These are phyloP conservation scores for Beauveria pseudobassiana DNA, from an alignment of 2,329 filamentous ascomycete species.

Conservation along the genomic window DNA sequence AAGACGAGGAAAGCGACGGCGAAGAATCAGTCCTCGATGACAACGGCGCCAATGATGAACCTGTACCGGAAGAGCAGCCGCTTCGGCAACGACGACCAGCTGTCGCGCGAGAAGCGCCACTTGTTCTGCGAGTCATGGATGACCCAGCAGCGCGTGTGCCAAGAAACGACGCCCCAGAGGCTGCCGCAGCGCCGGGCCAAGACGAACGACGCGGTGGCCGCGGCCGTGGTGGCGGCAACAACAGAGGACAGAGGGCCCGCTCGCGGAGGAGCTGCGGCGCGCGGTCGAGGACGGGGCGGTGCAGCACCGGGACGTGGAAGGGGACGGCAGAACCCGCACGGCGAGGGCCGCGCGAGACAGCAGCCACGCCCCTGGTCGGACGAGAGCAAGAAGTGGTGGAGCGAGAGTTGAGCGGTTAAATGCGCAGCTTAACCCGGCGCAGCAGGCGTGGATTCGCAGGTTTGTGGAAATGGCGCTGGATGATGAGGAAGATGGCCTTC, in stretches of 20 bases:
- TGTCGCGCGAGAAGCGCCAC: conserved; percentile 49
- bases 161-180: not conserved
- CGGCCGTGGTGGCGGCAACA: conserved; percentile 12
- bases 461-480: conserved; percentile 48
- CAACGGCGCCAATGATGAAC: not conserved
- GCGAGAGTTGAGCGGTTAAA: not conserved
- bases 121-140: conserved; percentile 47
- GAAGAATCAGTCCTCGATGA: conserved; percentile 14
- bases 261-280: conserved; percentile 7
- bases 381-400: not conserved
- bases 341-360: conserved; percentile 7
- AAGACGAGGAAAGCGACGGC: conserved; percentile 25
- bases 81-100: conserved; percentile 15
- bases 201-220: conserved; percentile 23
- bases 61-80: not conserved
- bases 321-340: not conserved
- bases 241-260: conserved; percentile 14
- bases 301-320: not conserved
- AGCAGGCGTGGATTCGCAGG: conserved; percentile 45
- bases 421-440: conserved; percentile 34
- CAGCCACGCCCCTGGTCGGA: conserved; percentile 15
- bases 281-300: not conserved
- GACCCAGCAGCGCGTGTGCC: conserved; percentile 21
- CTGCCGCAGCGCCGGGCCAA: conserved; percentile 18
- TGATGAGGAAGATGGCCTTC: conserved; percentile 44